Percentiles rank a stretch among this genome's conserved stretches.
These are phyloP conservation scores for Parathielavia hyrcaniae DNA, from an alignment of 495 filamentous ascomycete genomes.

Conservation along the genomic window DNA sequence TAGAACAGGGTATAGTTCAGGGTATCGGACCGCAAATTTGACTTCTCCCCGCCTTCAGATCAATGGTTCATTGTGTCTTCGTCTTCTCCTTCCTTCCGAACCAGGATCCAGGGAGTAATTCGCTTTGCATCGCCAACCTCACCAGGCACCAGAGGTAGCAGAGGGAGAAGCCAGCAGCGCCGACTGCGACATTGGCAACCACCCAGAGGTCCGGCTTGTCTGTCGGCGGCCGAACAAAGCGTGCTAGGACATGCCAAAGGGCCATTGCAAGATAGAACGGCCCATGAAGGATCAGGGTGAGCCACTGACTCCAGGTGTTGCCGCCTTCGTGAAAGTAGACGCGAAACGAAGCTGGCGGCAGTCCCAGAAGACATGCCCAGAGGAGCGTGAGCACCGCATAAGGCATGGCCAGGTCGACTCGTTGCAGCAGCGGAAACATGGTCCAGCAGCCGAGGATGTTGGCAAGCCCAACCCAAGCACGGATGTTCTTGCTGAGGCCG, in stretches of 20 bases:
- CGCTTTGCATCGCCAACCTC: slow-evolving; percentile 60
- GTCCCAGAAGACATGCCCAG: slow-evolving; percentile 84
- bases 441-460: slow-evolving; percentile 92
- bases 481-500: slow-evolving; percentile 64
- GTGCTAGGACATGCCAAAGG: slow-evolving; percentile 72
- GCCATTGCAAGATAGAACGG: slow-evolving; percentile 70
- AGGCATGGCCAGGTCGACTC: slow-evolving; percentile 76
- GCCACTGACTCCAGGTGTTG: slow-evolving; percentile 42
- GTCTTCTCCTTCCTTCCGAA: slow-evolving; percentile 30
- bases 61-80: slow-evolving; percentile 33
- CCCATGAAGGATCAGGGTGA: slow-evolving; percentile 62
- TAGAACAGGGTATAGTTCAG: slow-evolving; percentile 2
- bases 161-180: slow-evolving; percentile 74
- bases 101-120: slow-evolving; percentile 29
- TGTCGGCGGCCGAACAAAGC: slow-evolving; percentile 56
- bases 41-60: background rate
- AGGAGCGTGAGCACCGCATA: slow-evolving; percentile 77
- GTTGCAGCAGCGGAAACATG: slow-evolving; percentile 80
- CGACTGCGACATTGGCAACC: slow-evolving; percentile 79
- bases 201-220: slow-evolving; percentile 90
- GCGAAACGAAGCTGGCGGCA: slow-evolving; percentile 68
- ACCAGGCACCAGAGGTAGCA: slow-evolving; percentile 87
- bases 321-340: slow-evolving; percentile 52
- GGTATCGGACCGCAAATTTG: slow-evolving; percentile 5
- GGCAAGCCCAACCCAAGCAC: slow-evolving; percentile 88